These are phyloP conservation scores for Alternaria atra DNA, from an alignment of 2,329 filamentous ascomycete species.

Conservation along the genomic window DNA sequence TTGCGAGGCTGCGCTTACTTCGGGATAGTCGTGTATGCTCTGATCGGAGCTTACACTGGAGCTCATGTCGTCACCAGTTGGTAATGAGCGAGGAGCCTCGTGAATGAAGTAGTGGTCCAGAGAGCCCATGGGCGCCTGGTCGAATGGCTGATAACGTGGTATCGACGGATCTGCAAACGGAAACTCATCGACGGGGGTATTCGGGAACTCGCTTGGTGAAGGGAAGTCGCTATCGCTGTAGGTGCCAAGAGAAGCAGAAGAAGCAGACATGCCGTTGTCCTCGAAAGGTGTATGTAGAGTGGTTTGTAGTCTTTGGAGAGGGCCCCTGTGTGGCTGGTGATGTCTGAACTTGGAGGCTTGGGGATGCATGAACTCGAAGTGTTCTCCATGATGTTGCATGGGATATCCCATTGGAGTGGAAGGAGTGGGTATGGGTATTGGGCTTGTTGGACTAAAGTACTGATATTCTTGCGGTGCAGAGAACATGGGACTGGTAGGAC, in stretches of 20 bases:
- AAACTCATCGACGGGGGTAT: constrained; percentile 57
- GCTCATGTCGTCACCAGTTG: constrained; percentile 53
- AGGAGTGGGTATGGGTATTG: constrained; percentile 52
- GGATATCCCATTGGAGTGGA: constrained; percentile 50
- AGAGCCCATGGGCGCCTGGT: constrained; percentile 49
- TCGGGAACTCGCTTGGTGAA: constrained; percentile 58
- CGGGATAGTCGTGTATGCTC: constrained; percentile 55
- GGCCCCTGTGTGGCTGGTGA: constrained; percentile 49
- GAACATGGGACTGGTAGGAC: constrained; percentile 49
- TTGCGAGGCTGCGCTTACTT: constrained; percentile 48
- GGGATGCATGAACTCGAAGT: constrained; percentile 49
- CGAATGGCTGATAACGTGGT: constrained; percentile 46
- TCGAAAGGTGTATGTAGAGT: constrained; percentile 53
- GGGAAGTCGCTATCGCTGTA: constrained; percentile 60
- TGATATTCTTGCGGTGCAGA: constrained; percentile 49
- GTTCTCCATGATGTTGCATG: constrained; percentile 50
- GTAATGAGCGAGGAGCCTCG: constrained; percentile 48
- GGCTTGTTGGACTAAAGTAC: constrained; percentile 49
- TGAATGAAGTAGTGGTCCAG: constrained; percentile 49
- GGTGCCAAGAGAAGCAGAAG: constrained; percentile 57
- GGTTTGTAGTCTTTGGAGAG: constrained; percentile 56
- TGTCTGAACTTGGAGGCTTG: constrained; percentile 50
- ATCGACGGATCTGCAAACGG: constrained; percentile 53
- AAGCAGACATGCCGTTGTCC: constrained; percentile 54
- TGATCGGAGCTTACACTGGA: constrained; percentile 59